A percentile compares a stretch with the other conserved stretches of the same genome.
Conservation (phyloP, 2,329 filamentous ascomycete genomes). For the Aulographum hederae region DNA sequence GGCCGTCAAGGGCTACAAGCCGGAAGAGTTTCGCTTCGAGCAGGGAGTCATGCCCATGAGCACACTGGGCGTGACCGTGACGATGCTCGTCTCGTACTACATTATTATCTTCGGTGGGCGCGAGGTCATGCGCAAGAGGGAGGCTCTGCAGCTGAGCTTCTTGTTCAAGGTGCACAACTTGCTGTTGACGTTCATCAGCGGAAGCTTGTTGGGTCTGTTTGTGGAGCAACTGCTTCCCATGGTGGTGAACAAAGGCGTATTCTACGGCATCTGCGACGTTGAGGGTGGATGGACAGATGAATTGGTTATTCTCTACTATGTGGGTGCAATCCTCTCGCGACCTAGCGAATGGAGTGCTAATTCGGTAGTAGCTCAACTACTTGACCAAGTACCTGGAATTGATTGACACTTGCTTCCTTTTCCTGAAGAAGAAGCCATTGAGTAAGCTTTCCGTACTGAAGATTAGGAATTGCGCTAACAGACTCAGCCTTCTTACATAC, state of each 20-base stretch:
- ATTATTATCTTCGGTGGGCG: conserved; percentile 82
- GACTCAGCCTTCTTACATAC: conserved; percentile 76
- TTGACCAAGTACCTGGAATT: conserved; percentile 95
- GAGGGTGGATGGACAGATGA: conserved; percentile 87
- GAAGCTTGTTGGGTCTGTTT: conserved; percentile 63
- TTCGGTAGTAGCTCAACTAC: conserved; percentile 72
- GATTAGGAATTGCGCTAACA: conserved; percentile 13
- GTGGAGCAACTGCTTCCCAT: conserved; percentile 81
- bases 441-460: conserved; percentile 32
- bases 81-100: conserved; percentile 80
- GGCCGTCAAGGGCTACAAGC: conserved; percentile 58
- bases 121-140: conserved; percentile 75
- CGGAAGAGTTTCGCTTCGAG: conserved; percentile 71
- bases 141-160: conserved; percentile 70
- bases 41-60: conserved; percentile 75
- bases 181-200: conserved; percentile 74
- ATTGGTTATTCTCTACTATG: conserved; percentile 90
- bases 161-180: conserved; percentile 97
- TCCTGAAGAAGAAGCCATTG: conserved; percentile 98
- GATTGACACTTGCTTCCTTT: conserved; percentile 87
- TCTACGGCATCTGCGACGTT: conserved; percentile 68
- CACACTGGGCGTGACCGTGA: conserved; percentile 64
- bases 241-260: conserved; percentile 62
- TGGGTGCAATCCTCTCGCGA: conserved; percentile 31
- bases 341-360: background rate